Conservation (phyloP, 768 basidiomycete genomes). For the Roridomyces roridus region DNA sequence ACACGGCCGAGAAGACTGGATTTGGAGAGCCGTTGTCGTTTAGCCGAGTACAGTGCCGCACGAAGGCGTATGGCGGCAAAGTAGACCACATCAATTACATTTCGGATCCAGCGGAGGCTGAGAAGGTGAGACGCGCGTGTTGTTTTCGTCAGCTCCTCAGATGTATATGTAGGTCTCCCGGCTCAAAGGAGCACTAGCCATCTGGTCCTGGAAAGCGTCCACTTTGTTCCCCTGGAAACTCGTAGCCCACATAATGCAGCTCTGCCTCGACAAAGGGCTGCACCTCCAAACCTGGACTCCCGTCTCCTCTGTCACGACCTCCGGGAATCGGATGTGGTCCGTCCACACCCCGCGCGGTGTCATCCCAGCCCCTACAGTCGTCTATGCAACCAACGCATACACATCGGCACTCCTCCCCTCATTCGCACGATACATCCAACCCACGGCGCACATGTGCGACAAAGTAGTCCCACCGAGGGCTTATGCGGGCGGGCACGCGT, state of each 20-base stretch:
- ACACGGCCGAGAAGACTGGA: too few species aligned
- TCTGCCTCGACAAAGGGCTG: slow-evolving; percentile 32
- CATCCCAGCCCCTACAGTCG: slow-evolving; percentile 46
- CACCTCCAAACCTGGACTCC: slow-evolving; percentile 52
- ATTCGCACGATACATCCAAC: slow-evolving; percentile 36
- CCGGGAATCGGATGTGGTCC: slow-evolving; percentile 37
- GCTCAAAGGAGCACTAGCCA: slow-evolving; percentile 38
- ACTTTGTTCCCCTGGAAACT: slow-evolving; percentile 26
- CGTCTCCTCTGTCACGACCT: slow-evolving; percentile 41
- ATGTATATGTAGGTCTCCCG: slow-evolving; percentile 32
- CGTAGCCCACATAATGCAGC: slow-evolving; percentile 14
- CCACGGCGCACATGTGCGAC: slow-evolving; percentile 27
- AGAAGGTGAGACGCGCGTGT: slow-evolving; percentile 8
- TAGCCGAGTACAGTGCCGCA: too few species aligned
- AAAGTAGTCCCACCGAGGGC: slow-evolving; percentile 26
- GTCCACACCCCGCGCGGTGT: slow-evolving; percentile 50
- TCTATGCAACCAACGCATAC: slow-evolving; percentile 65
- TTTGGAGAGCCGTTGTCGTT: too few species aligned
- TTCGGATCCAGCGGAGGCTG: slow-evolving; percentile 25
- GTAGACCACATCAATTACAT: slow-evolving; percentile 25
- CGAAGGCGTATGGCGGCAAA: slow-evolving; percentile 27
- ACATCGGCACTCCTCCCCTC: slow-evolving; percentile 51
- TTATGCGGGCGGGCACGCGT: slow-evolving; percentile 16
- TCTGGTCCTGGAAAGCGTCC: slow-evolving; percentile 34
- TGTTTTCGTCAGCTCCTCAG: too few species aligned